Evolutionary conservation across 2,329 filamentous ascomycete genomes (phyloP).

Genomic region (Myriangium duriaei): DNA sequence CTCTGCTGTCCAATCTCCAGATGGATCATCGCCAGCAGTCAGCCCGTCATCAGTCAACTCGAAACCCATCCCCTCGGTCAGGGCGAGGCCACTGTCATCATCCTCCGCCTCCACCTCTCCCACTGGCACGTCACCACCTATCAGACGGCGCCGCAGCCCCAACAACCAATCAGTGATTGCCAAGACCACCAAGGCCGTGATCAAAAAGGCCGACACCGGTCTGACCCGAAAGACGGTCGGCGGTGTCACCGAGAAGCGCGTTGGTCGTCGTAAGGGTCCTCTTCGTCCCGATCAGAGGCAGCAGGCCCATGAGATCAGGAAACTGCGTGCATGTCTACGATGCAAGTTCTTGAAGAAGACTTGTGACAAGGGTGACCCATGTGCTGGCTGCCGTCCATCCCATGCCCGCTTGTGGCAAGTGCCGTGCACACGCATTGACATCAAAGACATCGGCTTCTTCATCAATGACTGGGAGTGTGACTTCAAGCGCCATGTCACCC

Average conservation of each 20-base stretch:
- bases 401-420: conserved; percentile 96
- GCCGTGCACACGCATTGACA: conserved; percentile 92
- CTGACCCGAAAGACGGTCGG: conserved; percentile 57
- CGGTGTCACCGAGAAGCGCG: conserved; percentile 68
- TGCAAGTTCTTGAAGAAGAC: conserved; percentile 99
- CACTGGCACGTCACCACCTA: conserved; percentile 41
- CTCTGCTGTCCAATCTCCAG: conserved; percentile 17
- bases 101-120: conserved; percentile 47
- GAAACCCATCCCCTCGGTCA: conserved; percentile 24
- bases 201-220: conserved; percentile 57
- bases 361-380: conserved; percentile 94
- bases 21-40: conserved; percentile 11
- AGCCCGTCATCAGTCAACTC: conserved; percentile 18
- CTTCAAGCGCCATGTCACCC: conserved; percentile 75
- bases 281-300: conserved; percentile 87
- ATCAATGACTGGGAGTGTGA: conserved; percentile 99
- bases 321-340: conserved; percentile 80
- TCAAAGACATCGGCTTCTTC: conserved; percentile 96
- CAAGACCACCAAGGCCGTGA: conserved; percentile 73
- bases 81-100: conserved; percentile 49
- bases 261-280: conserved; percentile 79
- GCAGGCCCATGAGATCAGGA: conserved; percentile 92
- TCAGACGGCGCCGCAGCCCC: conserved; percentile 53
- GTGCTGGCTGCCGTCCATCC: conserved; percentile 86
- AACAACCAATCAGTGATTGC: conserved; percentile 26